phyloP scores from a whole-genome alignment of 2,329 filamentous ascomycete genomes.

The Aspergillus cejpii region DNA sequence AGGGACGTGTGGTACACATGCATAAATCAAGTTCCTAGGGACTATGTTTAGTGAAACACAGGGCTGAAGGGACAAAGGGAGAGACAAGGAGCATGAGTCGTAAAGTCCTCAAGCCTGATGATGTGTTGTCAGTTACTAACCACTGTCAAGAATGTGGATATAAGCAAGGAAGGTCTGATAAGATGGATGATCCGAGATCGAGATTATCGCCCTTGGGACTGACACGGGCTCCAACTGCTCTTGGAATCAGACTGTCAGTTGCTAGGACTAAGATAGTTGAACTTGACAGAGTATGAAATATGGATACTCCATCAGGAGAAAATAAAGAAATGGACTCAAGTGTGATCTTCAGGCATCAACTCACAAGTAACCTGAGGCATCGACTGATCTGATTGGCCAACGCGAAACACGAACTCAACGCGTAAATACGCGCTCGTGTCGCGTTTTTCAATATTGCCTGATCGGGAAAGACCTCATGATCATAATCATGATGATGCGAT shows the following conservation, averaged over 20 bases:
- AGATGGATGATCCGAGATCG: not conserved
- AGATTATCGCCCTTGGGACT: not conserved
- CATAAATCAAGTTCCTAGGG: not conserved
- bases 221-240: too few relatives aligned
- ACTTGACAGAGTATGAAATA: too few relatives aligned
- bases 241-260: too few relatives aligned
- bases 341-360: not conserved
- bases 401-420: slow-evolving; percentile 4
- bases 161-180: not conserved
- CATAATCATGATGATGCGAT: not conserved
- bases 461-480: slow-evolving; percentile 4
- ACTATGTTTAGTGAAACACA: not conserved
- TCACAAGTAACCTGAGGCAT: not conserved
- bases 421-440: slow-evolving; percentile 5
- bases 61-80: not conserved
- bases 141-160: too few relatives aligned
- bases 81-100: too few relatives aligned
- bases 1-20: not conserved
- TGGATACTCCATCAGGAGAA: not conserved
- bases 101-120: too few relatives aligned
- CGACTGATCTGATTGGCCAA: slow-evolving; percentile 24
- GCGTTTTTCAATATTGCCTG: slow-evolving; percentile 9
- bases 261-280: too few relatives aligned
- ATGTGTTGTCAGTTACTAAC: too few relatives aligned
- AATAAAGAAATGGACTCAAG: not conserved